Percentiles rank a stretch among this genome's conserved stretches.
Conservation (phyloP, 495 filamentous ascomycete genomes). For the Hypoxylon intermedium region DNA sequence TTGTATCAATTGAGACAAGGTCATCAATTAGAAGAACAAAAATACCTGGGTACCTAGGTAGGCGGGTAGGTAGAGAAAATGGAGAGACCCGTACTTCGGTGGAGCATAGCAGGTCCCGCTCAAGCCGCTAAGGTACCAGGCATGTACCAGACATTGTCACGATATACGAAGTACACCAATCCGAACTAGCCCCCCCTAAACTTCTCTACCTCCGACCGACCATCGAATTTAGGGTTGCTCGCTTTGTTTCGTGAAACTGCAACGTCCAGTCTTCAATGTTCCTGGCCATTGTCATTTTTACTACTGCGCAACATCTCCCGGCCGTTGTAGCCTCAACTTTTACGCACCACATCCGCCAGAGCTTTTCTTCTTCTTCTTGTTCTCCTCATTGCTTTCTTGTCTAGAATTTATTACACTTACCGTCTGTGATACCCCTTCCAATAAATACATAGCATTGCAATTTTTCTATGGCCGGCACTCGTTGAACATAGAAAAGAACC, state of each 20-base stretch:
- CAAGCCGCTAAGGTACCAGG: no score
- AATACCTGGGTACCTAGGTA: no score
- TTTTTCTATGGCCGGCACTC: conserved; percentile 14
- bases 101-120: no score
- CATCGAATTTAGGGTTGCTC: conserved; percentile 37
- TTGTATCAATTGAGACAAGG: no score
- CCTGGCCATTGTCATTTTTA: conserved; percentile 22
- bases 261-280: conserved; percentile 21
- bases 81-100: no score
- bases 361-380: conserved; percentile 9
- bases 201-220: conserved; percentile 27
- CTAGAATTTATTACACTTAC: conserved; percentile 40
- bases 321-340: conserved; percentile 28
- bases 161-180: neutral
- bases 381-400: conserved; percentile 29
- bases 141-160: neutral
- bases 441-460: conserved; percentile 18
- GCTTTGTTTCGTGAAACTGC: conserved; percentile 35
- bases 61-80: no score
- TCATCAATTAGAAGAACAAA: no score
- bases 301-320: conserved; percentile 20
- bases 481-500: neutral
- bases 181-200: conserved; percentile 28
- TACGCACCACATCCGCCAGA: neutral
- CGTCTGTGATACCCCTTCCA: conserved; percentile 35